A percentile compares a stretch with the other conserved stretches of the same genome.
Evolutionary conservation across 2,329 filamentous ascomycete genomes (phyloP).

Genomic region (Helotiales sp.): DNA sequence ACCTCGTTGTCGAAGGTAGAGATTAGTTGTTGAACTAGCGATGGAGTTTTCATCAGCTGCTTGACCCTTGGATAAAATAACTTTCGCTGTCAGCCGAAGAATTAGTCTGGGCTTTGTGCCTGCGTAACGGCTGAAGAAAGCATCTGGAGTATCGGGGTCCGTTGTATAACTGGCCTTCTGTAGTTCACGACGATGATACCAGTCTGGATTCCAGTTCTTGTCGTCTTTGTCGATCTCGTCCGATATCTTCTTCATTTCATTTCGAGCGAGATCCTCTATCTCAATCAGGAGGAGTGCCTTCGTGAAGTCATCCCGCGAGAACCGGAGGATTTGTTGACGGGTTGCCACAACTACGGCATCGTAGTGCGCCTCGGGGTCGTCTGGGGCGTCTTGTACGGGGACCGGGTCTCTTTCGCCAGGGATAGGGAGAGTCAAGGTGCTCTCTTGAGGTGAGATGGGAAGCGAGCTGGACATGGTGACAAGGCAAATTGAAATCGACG

Average conservation of each 20-base stretch:
- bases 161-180: neutral
- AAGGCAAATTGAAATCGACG: no score
- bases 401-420: no score
- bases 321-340: neutral
- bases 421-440: no score
- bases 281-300: conserved; percentile 7
- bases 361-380: no score
- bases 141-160: conserved; percentile 10
- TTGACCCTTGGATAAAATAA: conserved; percentile 4
- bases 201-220: neutral
- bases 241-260: neutral
- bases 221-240: neutral
- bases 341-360: neutral
- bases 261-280: conserved; percentile 10
- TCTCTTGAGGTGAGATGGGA: no score
- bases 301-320: neutral
- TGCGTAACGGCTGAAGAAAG: conserved; percentile 11
- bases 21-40: neutral
- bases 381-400: no score
- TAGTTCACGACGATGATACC: conserved; percentile 4
- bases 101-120: conserved; percentile 9
- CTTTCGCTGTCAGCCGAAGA: conserved; percentile 2
- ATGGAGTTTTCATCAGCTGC: neutral
- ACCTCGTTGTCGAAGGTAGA: neutral
- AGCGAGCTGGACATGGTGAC: no score